phyloP scores from a whole-genome alignment of 345 rosid species.

The Acer saccharum region DNA sequence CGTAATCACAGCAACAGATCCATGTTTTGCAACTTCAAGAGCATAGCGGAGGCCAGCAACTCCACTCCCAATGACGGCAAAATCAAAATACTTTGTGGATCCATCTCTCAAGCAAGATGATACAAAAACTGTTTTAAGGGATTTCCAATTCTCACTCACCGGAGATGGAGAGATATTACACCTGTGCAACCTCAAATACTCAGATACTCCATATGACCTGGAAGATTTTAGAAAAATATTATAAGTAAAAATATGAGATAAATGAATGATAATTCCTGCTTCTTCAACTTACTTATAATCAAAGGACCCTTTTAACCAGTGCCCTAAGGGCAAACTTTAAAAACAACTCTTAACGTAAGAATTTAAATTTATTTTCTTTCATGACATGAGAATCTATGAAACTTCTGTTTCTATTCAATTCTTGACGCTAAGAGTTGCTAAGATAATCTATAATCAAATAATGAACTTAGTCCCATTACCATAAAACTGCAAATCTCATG shows the following conservation, averaged over 20 bases:
- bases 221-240: conserved; percentile 17
- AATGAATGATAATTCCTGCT: conserved; percentile 11
- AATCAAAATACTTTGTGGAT: conserved; percentile 80
- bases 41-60: conserved; percentile 96
- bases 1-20: conserved; percentile 89
- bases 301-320: not conserved
- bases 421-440: not conserved
- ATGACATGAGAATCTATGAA: not conserved
- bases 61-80: conserved; percentile 93
- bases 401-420: not conserved
- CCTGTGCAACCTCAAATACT: conserved; percentile 41
- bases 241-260: conserved; percentile 10
- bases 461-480: conserved; percentile 1
- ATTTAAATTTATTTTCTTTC: not conserved
- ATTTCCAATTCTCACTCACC: conserved; percentile 33
- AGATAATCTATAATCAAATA: not conserved
- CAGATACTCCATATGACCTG: conserved; percentile 65
- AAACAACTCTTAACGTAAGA: not conserved
- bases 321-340: not conserved
- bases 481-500: conserved; percentile 5
- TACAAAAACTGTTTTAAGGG: conserved; percentile 28
- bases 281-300: not conserved
- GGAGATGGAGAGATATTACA: conserved; percentile 36
- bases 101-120: conserved; percentile 45
- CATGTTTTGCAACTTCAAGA: conserved; percentile 89